These are phyloP conservation scores for Pichia nanzhaoensis DNA, from an alignment of 805 yeast species.

Conservation along the genomic window DNA sequence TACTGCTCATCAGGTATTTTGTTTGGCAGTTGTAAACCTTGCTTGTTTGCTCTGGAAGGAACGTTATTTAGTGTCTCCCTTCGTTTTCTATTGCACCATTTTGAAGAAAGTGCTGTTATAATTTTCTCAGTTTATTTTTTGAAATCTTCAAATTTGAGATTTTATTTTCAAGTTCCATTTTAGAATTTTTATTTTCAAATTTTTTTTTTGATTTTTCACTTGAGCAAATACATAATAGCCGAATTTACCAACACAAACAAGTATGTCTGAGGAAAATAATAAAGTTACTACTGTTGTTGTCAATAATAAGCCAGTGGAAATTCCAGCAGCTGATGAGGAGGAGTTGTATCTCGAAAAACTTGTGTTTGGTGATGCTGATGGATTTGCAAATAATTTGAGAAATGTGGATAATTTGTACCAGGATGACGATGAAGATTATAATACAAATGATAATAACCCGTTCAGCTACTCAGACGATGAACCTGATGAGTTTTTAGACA, in stretches of 20 bases:
- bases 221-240: not conserved
- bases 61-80: too few species aligned
- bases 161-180: too few species aligned
- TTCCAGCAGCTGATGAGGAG: slow-evolving; percentile 77
- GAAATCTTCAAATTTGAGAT: not conserved
- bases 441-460: slow-evolving; percentile 17
- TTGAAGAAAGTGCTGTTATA: too few species aligned
- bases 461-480: slow-evolving; percentile 25
- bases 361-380: slow-evolving; percentile 83
- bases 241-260: too few species aligned
- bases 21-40: too few species aligned
- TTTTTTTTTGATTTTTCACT: not conserved
- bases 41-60: too few species aligned
- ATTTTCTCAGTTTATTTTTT: not conserved
- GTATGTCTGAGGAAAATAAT: slow-evolving; percentile 12
- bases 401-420: slow-evolving; percentile 52
- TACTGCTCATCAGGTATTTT: too few species aligned
- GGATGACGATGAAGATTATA: slow-evolving; percentile 36
- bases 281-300: slow-evolving; percentile 3
- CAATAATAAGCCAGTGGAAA: slow-evolving; percentile 16
- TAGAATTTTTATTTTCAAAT: too few species aligned
- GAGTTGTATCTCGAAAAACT: slow-evolving; percentile 73
- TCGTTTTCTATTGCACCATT: too few species aligned
- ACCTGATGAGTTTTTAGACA: slow-evolving; percentile 32
- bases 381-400: slow-evolving; percentile 60